Evolutionary conservation across 768 basidiomycete genomes (phyloP), one percentile per base, ranked within the genome.

Genomic region (Kwoniella botswanensis): DNA sequence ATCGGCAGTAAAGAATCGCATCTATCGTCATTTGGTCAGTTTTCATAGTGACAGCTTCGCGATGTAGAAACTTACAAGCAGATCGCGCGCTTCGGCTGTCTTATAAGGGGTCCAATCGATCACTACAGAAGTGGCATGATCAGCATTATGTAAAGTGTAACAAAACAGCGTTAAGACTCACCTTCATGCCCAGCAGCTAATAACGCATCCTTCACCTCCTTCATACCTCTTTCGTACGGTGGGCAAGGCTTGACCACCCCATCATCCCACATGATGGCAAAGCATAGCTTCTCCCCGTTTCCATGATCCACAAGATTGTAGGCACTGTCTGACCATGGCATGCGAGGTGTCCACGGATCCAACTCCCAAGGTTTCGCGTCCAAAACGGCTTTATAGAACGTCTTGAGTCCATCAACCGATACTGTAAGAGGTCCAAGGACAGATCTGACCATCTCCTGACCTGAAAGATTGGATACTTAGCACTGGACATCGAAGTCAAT

Each of bases 381-480:
- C 17, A 90, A 75, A 24, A 94, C 87, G 1, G 88, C 86, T 79
- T 90, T 86, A 81, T 88, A 87, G 82, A 94, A 93, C 0, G 82
- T 73, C 77, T 88, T 90, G 66, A 94, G 81, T n/a, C 87, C 91
- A 11, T 80, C 84, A 58, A 93, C 72, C 43, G 88, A 88, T 54
- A 83, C 85, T 1, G 88, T 84, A 62, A 93, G 84, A 5, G 93
- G 93, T 0, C 93, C 93, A 12, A 93, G 85, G 35, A 93, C 90
- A 2, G 91, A 91, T 4, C 85, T 85, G 29, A 92, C 76, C 17
- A 89, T 88, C 70, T 93, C 91, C 78, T 90, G 89, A 22, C 93
- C 93, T 79, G 17, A 18, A 17, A 50, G 46, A 50, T 50, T 35
- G 35, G 1, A 7, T 7, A 35, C 35, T 35, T 35, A 35, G 35